Percentiles rank a stretch among this genome's conserved stretches.
Evolutionary conservation across 768 basidiomycete genomes (phyloP).

Genomic region (Mrakia gelida): DNA sequence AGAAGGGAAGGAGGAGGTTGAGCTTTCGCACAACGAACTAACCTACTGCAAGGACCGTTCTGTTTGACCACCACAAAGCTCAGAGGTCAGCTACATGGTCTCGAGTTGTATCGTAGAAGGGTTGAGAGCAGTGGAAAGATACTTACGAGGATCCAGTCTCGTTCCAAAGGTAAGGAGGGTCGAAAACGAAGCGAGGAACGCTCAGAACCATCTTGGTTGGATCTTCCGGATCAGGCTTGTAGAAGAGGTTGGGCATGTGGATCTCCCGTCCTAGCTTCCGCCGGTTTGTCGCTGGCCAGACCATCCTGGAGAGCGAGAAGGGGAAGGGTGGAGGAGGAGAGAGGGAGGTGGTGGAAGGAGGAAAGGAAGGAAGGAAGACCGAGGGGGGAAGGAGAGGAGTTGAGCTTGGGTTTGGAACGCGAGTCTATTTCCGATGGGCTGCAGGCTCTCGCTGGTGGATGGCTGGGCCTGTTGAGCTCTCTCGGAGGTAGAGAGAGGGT

Average conservation of each 20-base stretch:
- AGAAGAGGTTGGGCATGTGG: constrained; percentile 10
- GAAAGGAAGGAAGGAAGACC: too few species aligned
- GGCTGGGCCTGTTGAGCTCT: too few species aligned
- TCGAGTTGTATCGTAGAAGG: too few species aligned
- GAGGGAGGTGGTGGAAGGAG: too few species aligned
- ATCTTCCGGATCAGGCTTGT: not conserved
- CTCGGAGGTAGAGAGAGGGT: too few species aligned
- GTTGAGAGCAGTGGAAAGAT: too few species aligned
- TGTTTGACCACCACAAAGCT: not conserved
- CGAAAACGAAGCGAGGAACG: not conserved
- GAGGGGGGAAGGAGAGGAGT: too few species aligned
- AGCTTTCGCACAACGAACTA: not conserved
- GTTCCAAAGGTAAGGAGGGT: not conserved
- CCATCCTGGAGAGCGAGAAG: not conserved
- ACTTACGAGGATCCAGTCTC: constrained; percentile 9
- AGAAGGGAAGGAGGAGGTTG: not conserved
- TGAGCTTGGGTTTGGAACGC: too few species aligned
- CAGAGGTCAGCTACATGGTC: not conserved
- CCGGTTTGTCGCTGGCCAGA: not conserved
- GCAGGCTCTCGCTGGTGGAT: too few species aligned
- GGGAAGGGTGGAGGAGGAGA: too few species aligned
- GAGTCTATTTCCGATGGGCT: too few species aligned
- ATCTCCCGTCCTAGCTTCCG: not conserved
- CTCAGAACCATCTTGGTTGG: not conserved
- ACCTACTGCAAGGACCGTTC: constrained; percentile 1